phyloP scores from a whole-genome alignment of 768 basidiomycete genomes.

The Tricholoma flavovirens region DNA sequence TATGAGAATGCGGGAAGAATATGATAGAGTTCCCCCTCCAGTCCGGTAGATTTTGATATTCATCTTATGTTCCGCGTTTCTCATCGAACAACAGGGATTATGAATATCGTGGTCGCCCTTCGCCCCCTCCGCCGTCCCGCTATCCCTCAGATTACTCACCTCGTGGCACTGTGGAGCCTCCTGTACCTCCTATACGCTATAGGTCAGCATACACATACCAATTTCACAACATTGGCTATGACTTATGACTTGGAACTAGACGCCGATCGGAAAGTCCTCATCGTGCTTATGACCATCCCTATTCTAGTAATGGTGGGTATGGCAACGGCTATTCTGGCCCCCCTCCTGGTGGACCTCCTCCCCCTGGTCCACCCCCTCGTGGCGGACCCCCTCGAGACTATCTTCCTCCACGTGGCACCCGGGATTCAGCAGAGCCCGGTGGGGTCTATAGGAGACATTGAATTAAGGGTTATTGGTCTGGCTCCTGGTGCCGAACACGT shows the following conservation, averaged over 20 bases:
- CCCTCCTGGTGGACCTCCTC: conserved; percentile 30
- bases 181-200: conserved; percentile 35
- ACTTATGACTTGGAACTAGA: conserved; percentile 25
- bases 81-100: conserved; percentile 43
- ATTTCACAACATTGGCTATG: background rate
- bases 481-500: conserved; percentile 8
- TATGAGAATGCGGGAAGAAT: conserved; percentile 58
- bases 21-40: conserved; percentile 47
- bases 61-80: background rate
- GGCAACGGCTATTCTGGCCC: conserved; percentile 47
- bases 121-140: conserved; percentile 40
- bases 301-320: conserved; percentile 34
- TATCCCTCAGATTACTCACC: conserved; percentile 50
- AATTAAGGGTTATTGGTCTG: conserved; percentile 10
- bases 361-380: conserved; percentile 23
- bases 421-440: conserved; percentile 37
- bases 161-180: conserved; percentile 37
- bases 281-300: conserved; percentile 46
- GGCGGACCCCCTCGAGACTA: conserved; percentile 39
- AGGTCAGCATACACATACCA: conserved; percentile 26
- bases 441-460: conserved; percentile 36
- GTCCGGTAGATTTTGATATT: conserved; percentile 35
- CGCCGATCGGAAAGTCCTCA: conserved; percentile 73
- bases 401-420: conserved; percentile 38
- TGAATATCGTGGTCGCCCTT: conserved; percentile 47